phyloP scores from a whole-genome alignment of 345 rosid genomes.

The Capsella bursapastoris region DNA sequence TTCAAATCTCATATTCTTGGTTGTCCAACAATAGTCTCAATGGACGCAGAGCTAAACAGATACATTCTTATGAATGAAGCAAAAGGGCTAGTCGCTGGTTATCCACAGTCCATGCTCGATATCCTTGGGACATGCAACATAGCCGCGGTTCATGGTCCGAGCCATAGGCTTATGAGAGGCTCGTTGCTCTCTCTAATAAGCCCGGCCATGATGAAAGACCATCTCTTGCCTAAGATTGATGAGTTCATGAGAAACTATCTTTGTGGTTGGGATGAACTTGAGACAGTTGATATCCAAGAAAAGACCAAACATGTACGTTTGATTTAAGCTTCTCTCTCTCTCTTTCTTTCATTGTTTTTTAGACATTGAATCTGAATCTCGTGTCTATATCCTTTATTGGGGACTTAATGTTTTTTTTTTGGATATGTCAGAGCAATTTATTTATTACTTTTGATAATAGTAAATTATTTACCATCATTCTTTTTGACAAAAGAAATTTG shows the following conservation, averaged over 20 bases:
- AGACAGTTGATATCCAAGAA: slow-evolving; percentile 71
- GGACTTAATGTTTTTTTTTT: slow-evolving; percentile 18
- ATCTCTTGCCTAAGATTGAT: slow-evolving; percentile 85
- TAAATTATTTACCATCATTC: background rate
- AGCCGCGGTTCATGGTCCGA: slow-evolving; percentile 91
- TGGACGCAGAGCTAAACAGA: slow-evolving; percentile 94
- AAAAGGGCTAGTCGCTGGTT: slow-evolving; percentile 94
- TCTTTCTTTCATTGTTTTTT: background rate
- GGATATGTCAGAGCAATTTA: slow-evolving; percentile 8
- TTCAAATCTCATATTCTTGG: slow-evolving; percentile 96
- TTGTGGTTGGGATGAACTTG: slow-evolving; percentile 58
- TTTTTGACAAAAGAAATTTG: background rate
- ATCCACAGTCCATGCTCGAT: slow-evolving; percentile 95
- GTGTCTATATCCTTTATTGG: slow-evolving; percentile 27
- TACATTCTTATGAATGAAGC: slow-evolving; percentile 86
- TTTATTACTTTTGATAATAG: background rate
- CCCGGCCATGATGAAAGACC: slow-evolving; percentile 77
- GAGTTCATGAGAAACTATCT: slow-evolving; percentile 83
- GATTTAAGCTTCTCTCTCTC: background rate
- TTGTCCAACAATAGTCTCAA: slow-evolving; percentile 88
- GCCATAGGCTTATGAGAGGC: slow-evolving; percentile 88
- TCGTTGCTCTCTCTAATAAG: slow-evolving; percentile 73
- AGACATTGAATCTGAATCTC: slow-evolving; percentile 43
- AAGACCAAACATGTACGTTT: slow-evolving; percentile 79
- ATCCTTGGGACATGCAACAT: slow-evolving; percentile 91